Conservation (phyloP, 163 green algal species). For the Scenedesmus sp. region DNA sequence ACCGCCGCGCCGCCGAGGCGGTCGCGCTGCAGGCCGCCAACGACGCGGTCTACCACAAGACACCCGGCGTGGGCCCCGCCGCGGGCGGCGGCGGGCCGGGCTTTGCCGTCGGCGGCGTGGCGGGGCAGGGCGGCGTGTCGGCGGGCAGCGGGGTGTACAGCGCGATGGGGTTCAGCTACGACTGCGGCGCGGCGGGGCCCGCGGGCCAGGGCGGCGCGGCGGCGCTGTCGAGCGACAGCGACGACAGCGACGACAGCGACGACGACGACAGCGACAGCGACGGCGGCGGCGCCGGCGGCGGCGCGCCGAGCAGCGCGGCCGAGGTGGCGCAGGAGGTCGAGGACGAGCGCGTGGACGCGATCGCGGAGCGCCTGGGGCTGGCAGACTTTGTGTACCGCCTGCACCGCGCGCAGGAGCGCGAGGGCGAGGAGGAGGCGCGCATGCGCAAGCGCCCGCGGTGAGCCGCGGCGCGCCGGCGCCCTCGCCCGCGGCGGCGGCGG, state of each 20-base stretch:
- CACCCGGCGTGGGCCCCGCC: no score
- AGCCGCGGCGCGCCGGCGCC: background rate
- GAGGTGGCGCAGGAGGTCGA: constrained; percentile 55
- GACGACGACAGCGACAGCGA: constrained; percentile 16
- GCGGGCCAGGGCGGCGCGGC: background rate
- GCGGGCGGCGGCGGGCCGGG: background rate
- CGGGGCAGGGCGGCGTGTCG: background rate
- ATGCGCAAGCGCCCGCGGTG: constrained; percentile 52
- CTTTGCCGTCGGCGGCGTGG: background rate
- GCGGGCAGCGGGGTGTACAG: constrained; percentile 39
- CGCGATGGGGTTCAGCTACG: constrained; percentile 43
- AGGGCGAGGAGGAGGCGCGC: constrained; percentile 64
- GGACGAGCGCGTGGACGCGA: constrained; percentile 61
- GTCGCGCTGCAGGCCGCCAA: constrained; percentile 49
- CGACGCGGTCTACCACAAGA: constrained; percentile 36
- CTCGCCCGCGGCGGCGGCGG: no score
- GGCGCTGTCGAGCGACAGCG: background rate
- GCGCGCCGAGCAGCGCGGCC: background rate
- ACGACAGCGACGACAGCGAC: constrained; percentile 30
- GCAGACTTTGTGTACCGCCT: constrained; percentile 68
- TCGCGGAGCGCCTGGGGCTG: constrained; percentile 64
- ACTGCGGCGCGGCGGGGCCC: background rate
- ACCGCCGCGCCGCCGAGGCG: constrained; percentile 53
- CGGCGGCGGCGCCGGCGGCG: background rate
- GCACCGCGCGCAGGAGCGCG: constrained; percentile 61